These are phyloP conservation scores for Macrotyloma uniflorum DNA, from an alignment of 306 rosid genomes.

Conservation along the genomic window DNA sequence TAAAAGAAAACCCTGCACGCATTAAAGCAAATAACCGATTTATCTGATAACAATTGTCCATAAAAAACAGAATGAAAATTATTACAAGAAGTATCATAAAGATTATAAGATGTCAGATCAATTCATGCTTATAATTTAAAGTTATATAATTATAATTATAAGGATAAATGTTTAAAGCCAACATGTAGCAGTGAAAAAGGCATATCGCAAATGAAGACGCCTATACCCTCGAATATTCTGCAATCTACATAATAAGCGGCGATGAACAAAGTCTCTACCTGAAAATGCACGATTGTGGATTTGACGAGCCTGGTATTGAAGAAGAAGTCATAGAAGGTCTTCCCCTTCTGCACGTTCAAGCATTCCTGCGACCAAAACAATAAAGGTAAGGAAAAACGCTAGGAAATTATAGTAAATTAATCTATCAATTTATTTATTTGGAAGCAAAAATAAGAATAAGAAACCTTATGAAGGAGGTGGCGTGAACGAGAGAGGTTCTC, in stretches of 20 bases:
- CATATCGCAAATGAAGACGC: background rate
- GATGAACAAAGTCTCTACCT: constrained; percentile 60
- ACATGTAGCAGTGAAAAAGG: background rate
- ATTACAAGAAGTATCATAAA: background rate
- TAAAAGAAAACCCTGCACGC: background rate
- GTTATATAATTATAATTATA: background rate
- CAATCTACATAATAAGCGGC: background rate
- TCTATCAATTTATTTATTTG: no score
- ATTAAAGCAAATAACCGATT: constrained; percentile 8
- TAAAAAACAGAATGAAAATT: background rate
- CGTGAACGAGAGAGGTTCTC: constrained; percentile 67
- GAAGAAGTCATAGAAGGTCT: constrained; percentile 77
- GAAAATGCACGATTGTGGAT: constrained; percentile 90
- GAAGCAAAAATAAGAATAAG: background rate
- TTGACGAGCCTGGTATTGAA: constrained; percentile 92
- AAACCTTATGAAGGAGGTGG: constrained; percentile 63
- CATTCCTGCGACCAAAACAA: constrained; percentile 56
- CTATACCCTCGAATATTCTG: background rate
- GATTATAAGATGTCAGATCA: background rate
- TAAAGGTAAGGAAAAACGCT: background rate
- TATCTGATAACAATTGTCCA: constrained; percentile 3
- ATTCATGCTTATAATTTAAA: background rate
- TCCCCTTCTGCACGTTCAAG: constrained; percentile 68
- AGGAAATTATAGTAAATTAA: background rate
- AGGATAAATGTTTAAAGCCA: background rate